phyloP scores from a whole-genome alignment of 352 stramenopile species.

The Phytophthora multivora region DNA sequence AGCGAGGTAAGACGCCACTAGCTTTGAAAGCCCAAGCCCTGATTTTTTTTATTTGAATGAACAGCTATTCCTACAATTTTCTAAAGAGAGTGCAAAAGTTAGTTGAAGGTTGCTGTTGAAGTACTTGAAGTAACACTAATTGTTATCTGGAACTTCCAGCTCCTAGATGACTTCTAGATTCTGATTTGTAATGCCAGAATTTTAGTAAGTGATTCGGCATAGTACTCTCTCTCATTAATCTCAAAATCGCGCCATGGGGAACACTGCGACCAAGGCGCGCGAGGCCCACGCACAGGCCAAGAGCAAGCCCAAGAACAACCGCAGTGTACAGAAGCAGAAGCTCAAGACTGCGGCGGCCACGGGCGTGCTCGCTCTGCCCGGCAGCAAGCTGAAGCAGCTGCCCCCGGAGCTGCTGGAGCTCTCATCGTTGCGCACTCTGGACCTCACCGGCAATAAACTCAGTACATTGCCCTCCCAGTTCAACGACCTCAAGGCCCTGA shows the following conservation, averaged over 20 bases:
- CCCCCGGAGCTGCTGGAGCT: conserved; percentile 61
- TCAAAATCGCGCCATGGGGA: conserved; percentile 45
- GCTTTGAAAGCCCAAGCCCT: background rate
- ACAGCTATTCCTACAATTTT: background rate
- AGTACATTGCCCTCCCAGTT: conserved; percentile 50
- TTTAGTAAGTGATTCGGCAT: too few species aligned
- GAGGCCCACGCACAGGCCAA: conserved; percentile 71
- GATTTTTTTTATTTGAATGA: conserved; percentile 16
- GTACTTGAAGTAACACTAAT: too few species aligned
- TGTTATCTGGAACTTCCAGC: too few species aligned
- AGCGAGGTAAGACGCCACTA: background rate
- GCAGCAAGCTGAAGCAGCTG: conserved; percentile 81
- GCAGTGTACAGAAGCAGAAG: conserved; percentile 81
- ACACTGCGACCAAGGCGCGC: conserved; percentile 65
- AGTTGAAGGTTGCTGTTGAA: too few species aligned
- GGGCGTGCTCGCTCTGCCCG: conserved; percentile 69
- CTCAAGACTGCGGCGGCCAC: conserved; percentile 61
- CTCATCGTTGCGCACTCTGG: conserved; percentile 62
- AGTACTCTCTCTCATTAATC: too few species aligned
- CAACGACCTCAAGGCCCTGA: conserved; percentile 49
- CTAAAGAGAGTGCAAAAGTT: too few species aligned
- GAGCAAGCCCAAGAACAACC: conserved; percentile 84
- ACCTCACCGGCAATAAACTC: conserved; percentile 75
- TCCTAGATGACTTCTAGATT: too few species aligned
- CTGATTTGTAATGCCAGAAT: too few species aligned